Evolutionary conservation across 495 filamentous ascomycete genomes (phyloP), one percentile per base, ranked within the genome.

Genomic region (Penicillium riverlandense): DNA sequence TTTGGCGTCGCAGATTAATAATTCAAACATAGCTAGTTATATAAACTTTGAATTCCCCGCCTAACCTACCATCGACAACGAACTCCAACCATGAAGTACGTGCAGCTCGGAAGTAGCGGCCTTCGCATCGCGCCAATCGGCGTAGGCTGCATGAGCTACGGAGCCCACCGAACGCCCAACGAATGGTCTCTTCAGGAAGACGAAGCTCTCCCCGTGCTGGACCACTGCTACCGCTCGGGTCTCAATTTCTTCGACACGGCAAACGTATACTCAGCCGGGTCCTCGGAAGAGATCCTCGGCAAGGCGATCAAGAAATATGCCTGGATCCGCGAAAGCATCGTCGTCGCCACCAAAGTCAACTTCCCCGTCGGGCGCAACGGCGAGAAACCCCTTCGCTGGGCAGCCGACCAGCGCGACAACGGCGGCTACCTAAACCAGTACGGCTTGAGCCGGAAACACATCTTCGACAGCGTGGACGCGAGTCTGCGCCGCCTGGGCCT

Each of bases 281-380:
- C 43, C 11, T 59, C 59, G 1, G 61, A 67, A 42, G 48, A 54
- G 29, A 62, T 67, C 27, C 49, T 65, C 5, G 63, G 63, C 47
- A 59, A 61, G 28, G 61, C 61, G 10, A 82, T 78, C 47, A 65
- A 70, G 56, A 57, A 74, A 30, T 65, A 54, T 39, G 47, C 43
- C 29, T 67, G 85, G 85, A 77, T 79, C 37, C 75, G 84, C 8
- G 82, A 84, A 55, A 82, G 83, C 59, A 69, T 88, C 38, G 85
- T 90, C 35, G 76, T 90, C 53, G 84, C 83, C 31, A 88, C 86
- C 11, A 90, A 90, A 69, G 67, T 86, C 45, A 81, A 83, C 59
- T 68, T 88, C 38, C 85, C 90, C 35, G 76, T 90, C 53, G 84
- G 83, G 32, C 88, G 85, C 11, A 90, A 90, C 69, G 67, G 86